Conservation (phyloP, 1,284 basidiomycete genomes). For the Puccinia polysora region DNA sequence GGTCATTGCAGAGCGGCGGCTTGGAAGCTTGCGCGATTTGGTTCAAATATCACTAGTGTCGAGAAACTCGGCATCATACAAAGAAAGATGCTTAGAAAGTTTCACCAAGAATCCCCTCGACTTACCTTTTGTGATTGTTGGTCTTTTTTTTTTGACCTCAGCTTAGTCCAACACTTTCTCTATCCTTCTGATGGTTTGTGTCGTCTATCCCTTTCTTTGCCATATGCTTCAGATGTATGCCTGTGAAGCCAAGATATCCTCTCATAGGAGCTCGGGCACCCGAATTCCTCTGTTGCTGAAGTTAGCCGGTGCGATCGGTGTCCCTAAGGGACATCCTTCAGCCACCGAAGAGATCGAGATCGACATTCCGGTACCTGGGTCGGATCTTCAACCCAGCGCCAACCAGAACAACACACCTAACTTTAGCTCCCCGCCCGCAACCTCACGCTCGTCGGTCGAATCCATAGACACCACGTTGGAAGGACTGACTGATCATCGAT, state of each 20-base stretch:
- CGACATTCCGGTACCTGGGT: conserved; percentile 8
- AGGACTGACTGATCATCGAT: conserved; percentile 17
- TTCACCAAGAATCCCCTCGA: conserved; percentile 38
- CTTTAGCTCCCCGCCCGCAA: background rate
- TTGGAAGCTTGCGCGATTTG: conserved; percentile 35
- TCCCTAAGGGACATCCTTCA: conserved; percentile 29
- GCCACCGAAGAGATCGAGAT: conserved; percentile 28
- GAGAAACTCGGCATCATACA: conserved; percentile 22
- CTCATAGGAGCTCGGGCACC: background rate
- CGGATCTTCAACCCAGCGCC: background rate
- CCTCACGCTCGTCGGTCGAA: background rate
- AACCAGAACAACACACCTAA: background rate
- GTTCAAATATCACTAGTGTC: conserved; percentile 36
- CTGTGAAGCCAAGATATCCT: conserved; percentile 29
- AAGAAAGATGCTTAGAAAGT: conserved; percentile 40
- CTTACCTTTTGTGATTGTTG: conserved; percentile 40
- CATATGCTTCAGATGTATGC: conserved; percentile 28
- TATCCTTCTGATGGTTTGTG: background rate
- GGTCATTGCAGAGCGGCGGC: conserved; percentile 36
- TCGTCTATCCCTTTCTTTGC: background rate
- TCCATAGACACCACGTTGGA: conserved; percentile 5
- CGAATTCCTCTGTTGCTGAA: conserved; percentile 12
- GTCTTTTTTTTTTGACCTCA: background rate
- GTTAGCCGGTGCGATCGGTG: conserved; percentile 25
- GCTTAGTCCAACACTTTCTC: background rate